Evolutionary conservation across 2,329 filamentous ascomycete species (phyloP).

Genomic region (Rhynchosporium secalis): DNA sequence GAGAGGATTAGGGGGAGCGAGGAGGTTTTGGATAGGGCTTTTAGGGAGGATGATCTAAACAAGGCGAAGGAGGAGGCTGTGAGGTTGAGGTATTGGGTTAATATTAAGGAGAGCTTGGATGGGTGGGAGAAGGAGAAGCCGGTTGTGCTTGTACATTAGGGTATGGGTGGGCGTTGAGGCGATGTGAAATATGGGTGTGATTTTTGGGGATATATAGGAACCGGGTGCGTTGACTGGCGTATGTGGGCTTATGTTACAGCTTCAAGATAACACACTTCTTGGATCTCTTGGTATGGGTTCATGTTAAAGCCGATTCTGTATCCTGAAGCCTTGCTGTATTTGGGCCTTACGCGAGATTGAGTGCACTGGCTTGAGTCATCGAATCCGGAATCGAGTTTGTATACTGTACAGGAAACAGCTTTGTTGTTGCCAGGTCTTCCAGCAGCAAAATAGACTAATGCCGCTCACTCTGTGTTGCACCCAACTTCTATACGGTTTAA

Average conservation of each 20-base stretch:
- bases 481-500: too few species aligned
- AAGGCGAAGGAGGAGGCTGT: slow-evolving; percentile 72
- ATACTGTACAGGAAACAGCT: too few species aligned
- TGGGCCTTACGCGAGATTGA: too few species aligned
- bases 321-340: too few species aligned
- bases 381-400: too few species aligned
- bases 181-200: neutral
- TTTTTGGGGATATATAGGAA: neutral
- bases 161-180: neutral
- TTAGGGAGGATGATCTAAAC: slow-evolving; percentile 65
- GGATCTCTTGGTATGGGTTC: too few species aligned
- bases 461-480: too few species aligned
- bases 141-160: slow-evolving; percentile 53
- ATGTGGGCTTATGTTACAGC: too few species aligned
- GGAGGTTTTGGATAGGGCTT: slow-evolving; percentile 60
- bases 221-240: neutral
- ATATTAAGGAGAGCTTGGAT: slow-evolving; percentile 76
- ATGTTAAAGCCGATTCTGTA: too few species aligned
- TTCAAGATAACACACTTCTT: neutral
- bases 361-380: too few species aligned
- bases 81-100: slow-evolving; percentile 84
- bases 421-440: too few species aligned
- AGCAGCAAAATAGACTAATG: too few species aligned
- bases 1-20: slow-evolving; percentile 65
- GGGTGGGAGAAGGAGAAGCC: slow-evolving; percentile 80